These are phyloP conservation scores for Mallotus japonicus DNA, from an alignment of 441 rosid genomes.

Conservation along the genomic window DNA sequence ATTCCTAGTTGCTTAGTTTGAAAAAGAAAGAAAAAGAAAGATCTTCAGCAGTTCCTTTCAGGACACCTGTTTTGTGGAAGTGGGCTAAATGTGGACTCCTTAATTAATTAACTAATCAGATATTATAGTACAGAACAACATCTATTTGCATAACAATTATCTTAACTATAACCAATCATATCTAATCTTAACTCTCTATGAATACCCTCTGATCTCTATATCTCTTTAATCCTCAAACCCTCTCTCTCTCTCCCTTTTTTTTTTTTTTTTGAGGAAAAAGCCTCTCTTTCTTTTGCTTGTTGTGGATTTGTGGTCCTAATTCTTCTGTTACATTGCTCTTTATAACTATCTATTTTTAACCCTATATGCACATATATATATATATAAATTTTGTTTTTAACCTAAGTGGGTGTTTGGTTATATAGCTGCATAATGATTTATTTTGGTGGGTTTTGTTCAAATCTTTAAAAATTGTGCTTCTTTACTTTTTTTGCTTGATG, in stretches of 20 bases:
- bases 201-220: background rate
- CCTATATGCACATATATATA: background rate
- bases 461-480: background rate
- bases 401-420: no score
- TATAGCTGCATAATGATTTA: slow-evolving; percentile 11
- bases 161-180: slow-evolving; percentile 2
- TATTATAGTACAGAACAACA: background rate
- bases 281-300: background rate
- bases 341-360: background rate
- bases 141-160: background rate
- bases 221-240: slow-evolving; percentile 5
- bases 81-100: background rate
- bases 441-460: background rate
- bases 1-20: no score
- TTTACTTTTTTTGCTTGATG: slow-evolving; percentile 12
- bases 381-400: no score
- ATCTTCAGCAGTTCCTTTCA: slow-evolving; percentile 3
- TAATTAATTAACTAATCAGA: background rate
- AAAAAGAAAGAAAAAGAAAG: no score
- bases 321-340: background rate
- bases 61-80: slow-evolving; percentile 15
- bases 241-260: no score
- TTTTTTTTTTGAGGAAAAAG: no score
- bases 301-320: background rate
- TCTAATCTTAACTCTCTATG: background rate